Base-by-base conservation (phyloP, 1,284 basidiomycete genomes). In the Pseudozyma sp. region DNA sequence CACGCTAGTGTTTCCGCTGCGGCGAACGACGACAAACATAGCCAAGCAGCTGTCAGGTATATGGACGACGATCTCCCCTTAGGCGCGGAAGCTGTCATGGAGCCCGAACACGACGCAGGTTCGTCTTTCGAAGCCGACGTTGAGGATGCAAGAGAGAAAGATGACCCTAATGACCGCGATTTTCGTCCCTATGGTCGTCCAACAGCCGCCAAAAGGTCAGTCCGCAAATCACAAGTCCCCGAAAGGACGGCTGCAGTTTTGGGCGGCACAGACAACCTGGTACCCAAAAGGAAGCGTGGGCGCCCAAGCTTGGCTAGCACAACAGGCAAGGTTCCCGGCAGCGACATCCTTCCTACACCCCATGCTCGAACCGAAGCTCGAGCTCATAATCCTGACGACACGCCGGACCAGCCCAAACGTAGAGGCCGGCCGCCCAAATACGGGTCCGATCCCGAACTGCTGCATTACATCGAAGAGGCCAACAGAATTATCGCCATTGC, bases 111-210 rank as follows among this genome's bases (percentile, higher is more conserved):
- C 34, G 53, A 55, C 40, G 51, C 34, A 17, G 50, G 35, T n/a
- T 52, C 50, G 16, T 52, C 53, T 10, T 57, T 51, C 7, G 48
- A 68, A 40, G 59, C 51, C 8, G 67, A 68, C 13, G 30, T 44
- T 31, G 67, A 64, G 48, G 61, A 47, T 30, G 60, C 56, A 6
- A 39, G 31, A 4, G 51, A 61, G 8, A 24, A 39, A 7, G 65
- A 67, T 19, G 66, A 68, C 48, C 67, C 67, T 1, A 69, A 64
- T n/a, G 67, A 69, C 35, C 44, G 34, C 17, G 67, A 69, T 29
- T 69, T 69, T 29, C 52, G 58, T 6, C 65, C 49, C 11, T 53
- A 49, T 29, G 51, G 17, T 29, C 44, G 56, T n/a, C 17, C 45
- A 0, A 5, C 37, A 14, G n/a, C 35, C 17, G 9, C 34, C 17